Conservation (phyloP, 179 eudicot species). For the Beta lomatogona region DNA sequence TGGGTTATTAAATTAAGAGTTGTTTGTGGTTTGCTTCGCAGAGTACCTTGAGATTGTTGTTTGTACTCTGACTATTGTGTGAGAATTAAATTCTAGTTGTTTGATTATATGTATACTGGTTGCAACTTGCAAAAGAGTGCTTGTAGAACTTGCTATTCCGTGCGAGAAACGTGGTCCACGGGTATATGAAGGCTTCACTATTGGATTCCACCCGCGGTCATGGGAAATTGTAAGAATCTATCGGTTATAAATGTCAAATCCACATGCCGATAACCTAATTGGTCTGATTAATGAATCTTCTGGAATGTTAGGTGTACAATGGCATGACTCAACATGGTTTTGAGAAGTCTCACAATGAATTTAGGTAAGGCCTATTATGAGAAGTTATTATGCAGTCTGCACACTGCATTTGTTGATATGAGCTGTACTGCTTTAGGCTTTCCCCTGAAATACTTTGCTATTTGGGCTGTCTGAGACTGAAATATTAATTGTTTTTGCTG, state of each 20-base stretch:
- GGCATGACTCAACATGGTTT: conserved; percentile 92
- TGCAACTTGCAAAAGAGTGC: conserved; percentile 47
- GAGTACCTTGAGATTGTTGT: not conserved
- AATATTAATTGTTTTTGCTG: conserved; percentile 1
- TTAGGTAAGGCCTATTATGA: conserved; percentile 44
- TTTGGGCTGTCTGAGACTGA: not conserved
- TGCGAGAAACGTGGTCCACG: conserved; percentile 79
- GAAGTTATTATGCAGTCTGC: not conserved
- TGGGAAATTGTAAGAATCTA: conserved; percentile 76
- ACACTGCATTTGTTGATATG: not conserved
- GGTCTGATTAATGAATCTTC: conserved; percentile 10
- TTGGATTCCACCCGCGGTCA: conserved; percentile 92
- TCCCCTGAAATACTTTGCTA: not conserved
- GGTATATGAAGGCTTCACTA: conserved; percentile 87
- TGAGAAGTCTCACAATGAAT: conserved; percentile 69
- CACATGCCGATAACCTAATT: conserved; percentile 2
- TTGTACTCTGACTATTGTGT: not conserved
- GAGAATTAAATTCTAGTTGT: conserved; percentile 9
- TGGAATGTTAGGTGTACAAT: conserved; percentile 69
- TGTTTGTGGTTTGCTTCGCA: conserved; percentile 1
- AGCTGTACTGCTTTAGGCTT: conserved; percentile 9
- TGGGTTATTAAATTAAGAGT: not conserved
- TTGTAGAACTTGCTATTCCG: conserved; percentile 91
- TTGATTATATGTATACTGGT: conserved; percentile 20
- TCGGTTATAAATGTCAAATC: conserved; percentile 11